Evolutionary conservation across 2,329 filamentous ascomycete species (phyloP).

Genomic region (Alternaria sp.): DNA sequence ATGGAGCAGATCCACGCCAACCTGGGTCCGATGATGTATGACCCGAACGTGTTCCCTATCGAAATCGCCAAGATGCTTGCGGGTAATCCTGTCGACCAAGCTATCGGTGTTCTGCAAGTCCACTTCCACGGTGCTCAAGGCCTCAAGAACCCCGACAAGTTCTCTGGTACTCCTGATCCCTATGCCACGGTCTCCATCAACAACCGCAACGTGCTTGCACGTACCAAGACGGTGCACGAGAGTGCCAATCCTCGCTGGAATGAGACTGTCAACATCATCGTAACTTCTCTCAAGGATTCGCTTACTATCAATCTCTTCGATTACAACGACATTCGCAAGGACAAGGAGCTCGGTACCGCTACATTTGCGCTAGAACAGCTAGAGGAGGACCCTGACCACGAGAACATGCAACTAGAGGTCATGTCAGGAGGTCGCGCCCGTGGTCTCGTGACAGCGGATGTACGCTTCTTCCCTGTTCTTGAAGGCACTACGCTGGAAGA

Average conservation of each 20-base stretch:
- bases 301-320: constrained; percentile 87
- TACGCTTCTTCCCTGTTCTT: constrained; percentile 95
- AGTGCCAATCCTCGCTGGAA: constrained; percentile 91
- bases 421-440: constrained; percentile 82
- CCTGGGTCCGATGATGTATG: constrained; percentile 96
- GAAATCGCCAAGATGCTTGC: constrained; percentile 98
- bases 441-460: constrained; percentile 78
- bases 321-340: constrained; percentile 94
- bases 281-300: constrained; percentile 87
- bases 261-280: constrained; percentile 93
- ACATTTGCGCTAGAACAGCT: constrained; percentile 85
- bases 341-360: constrained; percentile 89
- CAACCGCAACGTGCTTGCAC: constrained; percentile 77
- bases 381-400: constrained; percentile 76
- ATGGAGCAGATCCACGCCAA: constrained; percentile 95
- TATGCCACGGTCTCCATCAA: constrained; percentile 88
- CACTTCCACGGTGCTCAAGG: constrained; percentile 90
- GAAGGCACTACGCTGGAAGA: constrained; percentile 74
- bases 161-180: constrained; percentile 88
- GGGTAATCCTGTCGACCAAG: constrained; percentile 91
- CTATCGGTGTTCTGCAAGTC: constrained; percentile 90
- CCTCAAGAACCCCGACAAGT: constrained; percentile 94
- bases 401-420: constrained; percentile 85
- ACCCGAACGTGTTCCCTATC: constrained; percentile 95
- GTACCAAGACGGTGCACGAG: constrained; percentile 87